These are phyloP conservation scores for Irpex rosettiformis DNA, from an alignment of 1,284 basidiomycete species.

Conservation along the genomic window DNA sequence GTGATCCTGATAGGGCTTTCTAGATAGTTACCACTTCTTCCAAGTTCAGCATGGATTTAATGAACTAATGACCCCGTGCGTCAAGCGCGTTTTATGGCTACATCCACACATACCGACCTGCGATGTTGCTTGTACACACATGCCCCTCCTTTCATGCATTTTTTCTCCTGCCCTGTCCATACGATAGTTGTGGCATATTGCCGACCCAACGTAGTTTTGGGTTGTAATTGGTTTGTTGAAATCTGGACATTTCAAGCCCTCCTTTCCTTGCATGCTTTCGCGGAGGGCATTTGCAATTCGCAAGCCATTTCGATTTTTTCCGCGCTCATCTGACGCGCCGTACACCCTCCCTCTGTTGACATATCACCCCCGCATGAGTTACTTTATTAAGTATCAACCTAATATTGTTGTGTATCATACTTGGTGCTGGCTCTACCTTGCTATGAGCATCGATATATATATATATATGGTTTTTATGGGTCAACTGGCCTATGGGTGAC, in stretches of 20 bases:
- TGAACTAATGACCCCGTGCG: conserved; percentile 4
- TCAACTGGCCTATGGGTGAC: background rate
- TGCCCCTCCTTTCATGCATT: conserved; percentile 2
- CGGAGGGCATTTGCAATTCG: background rate
- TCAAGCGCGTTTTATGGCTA: conserved; percentile 1
- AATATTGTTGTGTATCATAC: background rate
- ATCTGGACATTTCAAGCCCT: background rate
- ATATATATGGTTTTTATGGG: conserved; percentile 1
- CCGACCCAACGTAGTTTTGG: background rate
- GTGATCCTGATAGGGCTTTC: background rate
- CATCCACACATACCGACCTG: conserved; percentile 2
- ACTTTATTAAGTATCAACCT: background rate
- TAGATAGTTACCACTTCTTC: background rate
- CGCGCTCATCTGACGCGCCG: background rate
- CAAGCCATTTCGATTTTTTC: background rate
- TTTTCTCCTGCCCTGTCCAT: background rate
- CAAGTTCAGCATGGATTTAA: conserved; percentile 5
- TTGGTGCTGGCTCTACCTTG: background rate
- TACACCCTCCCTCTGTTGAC: background rate
- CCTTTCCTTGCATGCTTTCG: background rate
- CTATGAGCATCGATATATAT: background rate
- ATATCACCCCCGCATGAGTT: background rate
- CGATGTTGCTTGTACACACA: conserved; percentile 3
- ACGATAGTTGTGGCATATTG: background rate
- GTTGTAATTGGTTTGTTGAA: conserved; percentile 2